Evolutionary conservation across 2,329 filamentous ascomycete genomes (phyloP), one percentile per base, ranked within the genome.

Genomic region (Talaromyces sp.): DNA sequence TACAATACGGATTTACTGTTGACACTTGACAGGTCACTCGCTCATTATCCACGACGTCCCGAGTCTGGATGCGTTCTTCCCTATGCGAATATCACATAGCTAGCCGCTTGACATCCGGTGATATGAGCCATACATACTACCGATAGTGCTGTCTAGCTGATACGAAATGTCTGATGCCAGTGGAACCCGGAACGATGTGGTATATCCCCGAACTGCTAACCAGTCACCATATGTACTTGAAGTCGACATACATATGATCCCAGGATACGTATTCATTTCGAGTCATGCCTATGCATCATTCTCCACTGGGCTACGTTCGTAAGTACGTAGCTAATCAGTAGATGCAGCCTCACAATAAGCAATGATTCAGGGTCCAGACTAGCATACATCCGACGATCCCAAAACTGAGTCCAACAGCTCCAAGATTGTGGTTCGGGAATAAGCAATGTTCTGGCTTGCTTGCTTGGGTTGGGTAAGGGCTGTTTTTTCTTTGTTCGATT

Each of bases 391-490:
- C 31, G 54, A 31, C 23, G 54, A 25, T 42, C 35, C 21, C 23
- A 31, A 40, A 18, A 25, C 21, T n/a, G 35, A 40, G 35, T 59
- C 31, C 33, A 39, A 7, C 28, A 16, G 7, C 23, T 39, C 23
- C 44, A 48, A 48, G 44, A 23, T 16, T 25, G 44, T 39, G 58
- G 44, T 52, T 50, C 58, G 58, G 44, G 58, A 60, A 60, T 60
- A 60, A 60, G 58, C 58, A 60, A 60, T 44, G 33, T 52, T 40
- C 6, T 35, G n/a, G 8, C 33, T 11, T 40, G 28, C 14, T 23
- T 42, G 28, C 31, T 35, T 54, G 31, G 18, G 37, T 21, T 35
- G 31, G 31, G 18, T 21, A 35, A 35, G 48, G 7, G 25, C 16
- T 46, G 39, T 3, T 46, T 46, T 18, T 14, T 18, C 9, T 21